Base-by-base conservation (phyloP, 2,329 filamentous ascomycete species). In the Cercospora sp. region DNA sequence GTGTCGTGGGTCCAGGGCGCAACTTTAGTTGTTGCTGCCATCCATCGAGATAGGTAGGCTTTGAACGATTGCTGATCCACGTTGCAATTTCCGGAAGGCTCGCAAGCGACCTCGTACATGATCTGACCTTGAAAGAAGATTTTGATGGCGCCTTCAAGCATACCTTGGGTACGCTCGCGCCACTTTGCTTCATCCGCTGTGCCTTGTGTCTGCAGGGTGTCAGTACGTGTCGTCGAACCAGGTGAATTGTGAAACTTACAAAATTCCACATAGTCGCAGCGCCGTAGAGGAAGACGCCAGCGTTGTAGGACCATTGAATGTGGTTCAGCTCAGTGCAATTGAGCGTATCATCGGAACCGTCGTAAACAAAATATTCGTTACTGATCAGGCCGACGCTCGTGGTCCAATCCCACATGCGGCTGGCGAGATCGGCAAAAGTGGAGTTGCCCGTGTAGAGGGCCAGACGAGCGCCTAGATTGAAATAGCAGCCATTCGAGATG, bases 401-500 rank as follows among this genome's bases (percentile, higher is more conserved):
- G 6, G 72, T 71, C 79, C 79, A 80, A 64, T 79, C 74, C 73
- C 74, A 81, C 65, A 73, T 74, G 60, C 70, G 74, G 62, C 80
- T 79, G 1, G 86, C 86, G 88, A 89, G 91, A 74, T 91, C 85
- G 81, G 82, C 70, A 73, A 91, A 91, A 0, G 85, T 89, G 66
- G 70, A n/a, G 65, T 80, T 81, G n/a, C 76, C 74, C 9, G 80
- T 81, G 69, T 81, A 82, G 32, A 76, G 74, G 3, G 74, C 80
- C n/a, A 81, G 73, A 26, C 80, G 74, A 9, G 84, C 80, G 6
- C 81, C 82, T 12, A 86, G 74, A 69, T 85, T 82, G 77, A 86
- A 85, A 75, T 85, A 84, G 59, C 82, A 81, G 32, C 83, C 84
- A 69, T 86, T 85, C 16, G 84, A 84, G 65, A 86, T 85, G 45